phyloP scores from a whole-genome alignment of 257 asterid genomes.

The Solanum chiquidenum region DNA sequence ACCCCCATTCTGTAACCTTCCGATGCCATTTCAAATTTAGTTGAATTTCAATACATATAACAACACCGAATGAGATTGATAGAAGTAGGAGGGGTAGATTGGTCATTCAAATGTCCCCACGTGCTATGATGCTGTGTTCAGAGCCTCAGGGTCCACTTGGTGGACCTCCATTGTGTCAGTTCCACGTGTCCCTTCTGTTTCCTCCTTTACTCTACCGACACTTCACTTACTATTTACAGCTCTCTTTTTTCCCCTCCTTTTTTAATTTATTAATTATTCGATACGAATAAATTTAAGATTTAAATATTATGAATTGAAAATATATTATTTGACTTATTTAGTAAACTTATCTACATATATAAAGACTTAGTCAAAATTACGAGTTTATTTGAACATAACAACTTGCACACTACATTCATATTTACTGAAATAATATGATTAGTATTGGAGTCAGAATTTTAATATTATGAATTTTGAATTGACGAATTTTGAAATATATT shows the following conservation, averaged over 20 bases:
- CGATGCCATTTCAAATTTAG: background rate
- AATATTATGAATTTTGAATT: background rate
- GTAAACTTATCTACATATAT: background rate
- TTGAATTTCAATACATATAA: fast-evolving
- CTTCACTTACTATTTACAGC: constrained; percentile 4
- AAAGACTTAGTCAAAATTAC: background rate
- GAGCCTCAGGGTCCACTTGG: constrained; percentile 3
- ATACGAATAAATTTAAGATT: background rate
- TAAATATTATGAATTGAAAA: background rate
- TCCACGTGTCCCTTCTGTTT: background rate
- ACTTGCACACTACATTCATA: background rate
- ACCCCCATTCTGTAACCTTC: background rate
- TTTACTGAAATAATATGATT: too few species aligned
- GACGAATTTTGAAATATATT: background rate
- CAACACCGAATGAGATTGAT: background rate
- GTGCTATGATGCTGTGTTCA: constrained; percentile 30
- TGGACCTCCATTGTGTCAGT: background rate
- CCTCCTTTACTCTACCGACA: constrained; percentile 32
- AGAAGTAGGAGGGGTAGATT: background rate
- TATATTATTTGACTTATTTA: background rate
- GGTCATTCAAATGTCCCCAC: constrained; percentile 16
- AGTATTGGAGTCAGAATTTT: background rate
- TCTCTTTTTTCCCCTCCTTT: background rate
- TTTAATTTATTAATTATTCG: background rate
- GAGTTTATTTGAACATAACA: background rate